Conservation (phyloP, 192 early-diverging fungal species). For the Entomortierella lignicola region DNA sequence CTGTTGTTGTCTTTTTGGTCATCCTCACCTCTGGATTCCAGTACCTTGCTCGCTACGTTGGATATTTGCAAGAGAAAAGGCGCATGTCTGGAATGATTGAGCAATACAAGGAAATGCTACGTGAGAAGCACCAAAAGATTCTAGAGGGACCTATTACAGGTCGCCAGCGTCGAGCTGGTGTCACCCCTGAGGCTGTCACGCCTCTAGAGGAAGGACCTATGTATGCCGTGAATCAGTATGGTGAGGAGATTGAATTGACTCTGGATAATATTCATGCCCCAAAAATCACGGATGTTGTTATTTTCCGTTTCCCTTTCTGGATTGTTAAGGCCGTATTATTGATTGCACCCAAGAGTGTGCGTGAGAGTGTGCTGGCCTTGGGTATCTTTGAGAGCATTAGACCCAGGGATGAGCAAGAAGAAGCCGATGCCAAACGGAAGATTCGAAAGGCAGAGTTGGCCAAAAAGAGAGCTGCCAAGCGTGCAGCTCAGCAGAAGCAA, state of each 20-base stretch:
- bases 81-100: constrained; percentile 62
- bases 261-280: constrained; percentile 49
- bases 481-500: constrained; percentile 34
- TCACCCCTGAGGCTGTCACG: constrained; percentile 48
- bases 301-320: constrained; percentile 44
- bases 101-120: constrained; percentile 53
- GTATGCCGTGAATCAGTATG: constrained; percentile 55
- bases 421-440: constrained; percentile 35
- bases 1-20: constrained; percentile 65
- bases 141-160: constrained; percentile 51
- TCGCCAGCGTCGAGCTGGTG: constrained; percentile 53
- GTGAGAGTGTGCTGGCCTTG: constrained; percentile 25
- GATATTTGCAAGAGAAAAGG: constrained; percentile 70
- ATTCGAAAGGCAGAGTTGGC: constrained; percentile 40
- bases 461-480: constrained; percentile 46
- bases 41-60: constrained; percentile 69
- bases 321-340: constrained; percentile 17
- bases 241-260: constrained; percentile 49
- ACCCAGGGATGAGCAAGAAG: constrained; percentile 33
- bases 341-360: constrained; percentile 23
- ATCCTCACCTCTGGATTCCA: constrained; percentile 71
- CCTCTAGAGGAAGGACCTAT: constrained; percentile 50
- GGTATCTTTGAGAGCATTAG: constrained; percentile 43
- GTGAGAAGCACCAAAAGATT: constrained; percentile 50
- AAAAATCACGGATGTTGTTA: constrained; percentile 25